Base-by-base conservation (phyloP, 2,329 filamentous ascomycete species). In the Chaetothyriales sp. region DNA sequence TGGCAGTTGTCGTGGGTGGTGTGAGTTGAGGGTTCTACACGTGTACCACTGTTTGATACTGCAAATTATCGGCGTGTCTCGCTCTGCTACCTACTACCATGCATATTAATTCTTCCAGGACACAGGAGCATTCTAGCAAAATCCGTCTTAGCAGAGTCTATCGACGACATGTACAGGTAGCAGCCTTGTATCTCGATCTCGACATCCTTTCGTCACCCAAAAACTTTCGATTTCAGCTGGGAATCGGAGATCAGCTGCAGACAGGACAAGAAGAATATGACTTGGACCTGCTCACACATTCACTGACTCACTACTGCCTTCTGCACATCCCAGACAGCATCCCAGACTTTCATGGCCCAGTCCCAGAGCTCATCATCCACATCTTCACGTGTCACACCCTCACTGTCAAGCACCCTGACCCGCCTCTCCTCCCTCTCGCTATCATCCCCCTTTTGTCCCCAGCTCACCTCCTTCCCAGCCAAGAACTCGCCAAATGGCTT, bases 291-390 rank as follows among this genome's bases (percentile, higher is more conserved):
- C 32, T 39, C 32, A 39, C 10, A 39, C 54, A 22, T 49, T 53
- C 18, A 20, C 55, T 18, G 54, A n/a, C n/a, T n/a, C n/a, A n/a
- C 55, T 18, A 44, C 25, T 4, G 15, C 49, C 43, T 51, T 54
- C 49, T 59, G 55, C 19, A 54, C 49, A 9, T 53, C 52, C 57
- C 54, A 56, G 5, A 59, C 53, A 5, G 47, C 47, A 18, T 57
- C 50, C 54, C 56, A 59, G 5, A 60, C 48, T 44, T 47, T 22
- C 49, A 60, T 53, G 10, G 50, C 55, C 22, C 55, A 49, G 12
- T 57, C 53, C 59, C 59, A 60, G 12, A 55, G 39, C 44, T 56
- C 54, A 43, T 60, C 59, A 12, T 53, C 50, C n/a, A 53, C 50
- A 49, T 57, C 49, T 15, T 55, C 54, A 15, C 52, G 45, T n/a